Base-by-base conservation (phyloP, 192 early-diverging fungal species). In the Bifiguratus adelaidae region DNA sequence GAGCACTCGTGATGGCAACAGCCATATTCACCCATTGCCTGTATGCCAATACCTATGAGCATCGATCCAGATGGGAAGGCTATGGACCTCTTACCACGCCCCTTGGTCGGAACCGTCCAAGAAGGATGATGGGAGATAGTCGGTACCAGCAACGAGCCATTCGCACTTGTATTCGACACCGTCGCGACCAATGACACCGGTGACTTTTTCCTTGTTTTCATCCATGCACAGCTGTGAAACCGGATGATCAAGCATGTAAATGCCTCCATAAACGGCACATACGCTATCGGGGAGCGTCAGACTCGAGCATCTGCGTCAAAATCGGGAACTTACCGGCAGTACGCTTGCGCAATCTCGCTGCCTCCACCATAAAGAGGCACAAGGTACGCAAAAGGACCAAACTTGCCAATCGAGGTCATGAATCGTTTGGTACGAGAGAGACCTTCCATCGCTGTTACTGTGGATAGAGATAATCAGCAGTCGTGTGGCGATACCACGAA, bases 191-290 rank as follows among this genome's bases (percentile, higher is more conserved):
- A 60, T 48, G 27, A 82, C 38, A 45, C 66, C 50, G 3, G 36
- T 41, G 44, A 65, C 62, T 11, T 65, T 51, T 24, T 70, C 71
- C 4, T 61, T 47, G 6, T 53, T 44, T 32, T 54, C 48, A 35
- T 67, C 55, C 4, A 74, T 44, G n/a, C 59, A 47, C 20, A 74
- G 57, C 20, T 56, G 35, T 0, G 54, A 47, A 7, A 85, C 40
- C 0, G 56, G 49, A 38, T 80, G 73, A 27, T 74, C 66, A 19
- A 96, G 64, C 48, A 96, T 85, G 49, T 93, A 97, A 8, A 78
- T 82, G 13, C 93, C 91, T 21, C 91, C 91, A 54, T 87, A 78
- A 1, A 97, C 94, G 5, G 94, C 94, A 30, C 82, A 88, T 3
- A 83, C 58, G 53, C 87, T 88, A 49, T 0, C 45, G 2, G 0